Base-by-base conservation (phyloP, 805 yeast species). In the Metschnikowia matae region DNA sequence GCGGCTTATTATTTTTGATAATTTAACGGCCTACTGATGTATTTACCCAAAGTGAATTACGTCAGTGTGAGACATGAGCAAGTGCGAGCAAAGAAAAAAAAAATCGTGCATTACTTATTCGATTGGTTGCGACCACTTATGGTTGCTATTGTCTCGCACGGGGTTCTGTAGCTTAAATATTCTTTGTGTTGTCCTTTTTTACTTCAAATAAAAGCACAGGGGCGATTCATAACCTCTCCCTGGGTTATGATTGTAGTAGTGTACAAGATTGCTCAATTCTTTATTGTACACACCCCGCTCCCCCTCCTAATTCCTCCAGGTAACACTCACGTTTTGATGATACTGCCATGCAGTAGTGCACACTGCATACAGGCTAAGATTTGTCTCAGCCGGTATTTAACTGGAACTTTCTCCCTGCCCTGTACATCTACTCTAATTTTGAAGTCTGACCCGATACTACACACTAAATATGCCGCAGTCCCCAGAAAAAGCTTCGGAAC, bases 401-500 rank as follows among this genome's bases (percentile, higher is more conserved):
- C 31, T 32, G 35, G 45, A 42, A 42, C 32, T n/a, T 42, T 33
- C 45, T 42, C 45, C 45, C 38, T 42, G 10, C 38, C 38, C 26
- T 8, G 38, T 13, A 6, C 17, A 7, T 2, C 11, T 23, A 42
- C 29, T 11, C 20, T 7, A 20, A 33, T 32, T 20, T 26, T 31
- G 17, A 40, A 42, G 45, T 33, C 35, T 18, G 8, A 34, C 17
- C 14, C 20, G 45, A 32, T 20, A 18, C 14, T 20, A 8, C 40
- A 23, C 36, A 14, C 44, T 18, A 6, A 15, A 29, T 13, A 48
- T 48, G 50, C 38, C 43, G 6, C 49, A 42, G 29, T 42, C 52
- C 26, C 34, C 49, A 26, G 55, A 44, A 34, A 53, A 53, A 37
- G 40, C 49, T 40, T 52, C 51, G 31, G 36, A 48, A 29, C 65